Evolutionary conservation across 2,329 filamentous ascomycete species (phyloP).

Genomic region (Colletotrichum sp.): DNA sequence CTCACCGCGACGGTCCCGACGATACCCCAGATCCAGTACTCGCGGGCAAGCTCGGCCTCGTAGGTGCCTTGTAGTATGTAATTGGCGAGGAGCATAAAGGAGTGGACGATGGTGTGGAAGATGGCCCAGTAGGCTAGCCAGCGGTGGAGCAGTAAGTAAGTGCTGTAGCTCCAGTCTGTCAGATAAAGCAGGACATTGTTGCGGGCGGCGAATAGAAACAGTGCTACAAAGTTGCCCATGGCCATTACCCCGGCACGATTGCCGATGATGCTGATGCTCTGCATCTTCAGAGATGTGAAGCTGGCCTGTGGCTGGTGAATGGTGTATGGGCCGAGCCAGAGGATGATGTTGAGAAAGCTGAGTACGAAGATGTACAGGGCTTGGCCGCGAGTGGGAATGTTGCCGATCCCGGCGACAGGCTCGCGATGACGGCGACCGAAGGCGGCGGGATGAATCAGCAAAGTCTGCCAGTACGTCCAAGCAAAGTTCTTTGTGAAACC

Average conservation of each 20-base stretch:
- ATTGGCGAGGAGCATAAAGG: conserved; percentile 1
- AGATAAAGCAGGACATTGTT: conserved; percentile 3
- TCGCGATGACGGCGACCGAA: conserved; percentile 35
- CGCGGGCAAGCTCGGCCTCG: neutral
- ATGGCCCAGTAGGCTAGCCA: conserved; percentile 12
- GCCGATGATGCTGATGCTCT: conserved; percentile 33
- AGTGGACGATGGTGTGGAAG: conserved; percentile 6
- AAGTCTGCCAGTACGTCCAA: conserved; percentile 20
- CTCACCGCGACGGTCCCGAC: conserved; percentile 14
- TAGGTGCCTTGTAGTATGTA: neutral
- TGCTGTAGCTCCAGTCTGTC: conserved; percentile 8
- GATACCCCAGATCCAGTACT: conserved; percentile 27
- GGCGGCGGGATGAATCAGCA: conserved; percentile 31
- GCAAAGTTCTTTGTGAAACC: conserved; percentile 21
- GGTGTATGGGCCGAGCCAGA: conserved; percentile 34
- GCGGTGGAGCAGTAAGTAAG: conserved; percentile 11
- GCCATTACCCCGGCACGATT: conserved; percentile 14
- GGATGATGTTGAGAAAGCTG: conserved; percentile 36
- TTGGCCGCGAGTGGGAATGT: conserved; percentile 39
- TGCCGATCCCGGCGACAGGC: conserved; percentile 30
- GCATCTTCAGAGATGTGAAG: conserved; percentile 25
- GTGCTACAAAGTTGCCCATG: conserved; percentile 4
- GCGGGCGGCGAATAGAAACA: conserved; percentile 2
- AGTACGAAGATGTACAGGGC: conserved; percentile 36
- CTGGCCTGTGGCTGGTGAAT: conserved; percentile 30